Percentiles rank a stretch among this genome's conserved stretches.
Evolutionary conservation across 2,329 filamentous ascomycete species (phyloP).

Genomic region (Plectosphaerella cucumerina): DNA sequence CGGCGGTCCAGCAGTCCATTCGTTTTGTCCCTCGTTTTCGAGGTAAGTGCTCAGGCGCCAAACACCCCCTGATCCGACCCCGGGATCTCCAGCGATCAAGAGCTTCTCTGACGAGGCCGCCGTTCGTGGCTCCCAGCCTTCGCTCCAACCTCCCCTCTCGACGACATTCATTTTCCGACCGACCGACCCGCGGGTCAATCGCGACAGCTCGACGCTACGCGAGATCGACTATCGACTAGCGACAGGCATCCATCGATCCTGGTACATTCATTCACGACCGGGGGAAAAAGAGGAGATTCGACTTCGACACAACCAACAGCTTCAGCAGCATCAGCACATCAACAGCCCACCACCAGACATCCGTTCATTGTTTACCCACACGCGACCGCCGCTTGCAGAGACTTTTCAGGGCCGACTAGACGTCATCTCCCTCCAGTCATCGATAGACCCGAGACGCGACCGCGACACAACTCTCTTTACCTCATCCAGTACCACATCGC

Average conservation of each 20-base stretch:
- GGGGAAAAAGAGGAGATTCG: background rate
- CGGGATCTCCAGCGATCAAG: background rate
- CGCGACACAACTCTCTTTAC: background rate
- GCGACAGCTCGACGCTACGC: background rate
- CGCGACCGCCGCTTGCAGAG: background rate
- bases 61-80: background rate
- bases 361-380: too few relatives aligned
- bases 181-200: background rate
- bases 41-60: background rate
- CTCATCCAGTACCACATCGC: background rate
- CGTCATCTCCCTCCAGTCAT: background rate
- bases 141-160: background rate
- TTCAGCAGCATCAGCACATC: slow-evolving; percentile 7
- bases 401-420: background rate
- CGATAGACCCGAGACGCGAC: background rate
- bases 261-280: background rate
- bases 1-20: background rate
- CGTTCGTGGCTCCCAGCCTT: background rate
- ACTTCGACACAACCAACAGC: too few relatives aligned
- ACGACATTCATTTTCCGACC: background rate
- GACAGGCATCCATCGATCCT: background rate
- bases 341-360: too few relatives aligned
- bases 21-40: background rate
- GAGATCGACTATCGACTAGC: background rate
- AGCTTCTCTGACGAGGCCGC: background rate